A percentile compares a stretch with the other conserved stretches of the same genome.
Evolutionary conservation across 2,329 filamentous ascomycete species (phyloP).

Genomic region (Phoma sp.): DNA sequence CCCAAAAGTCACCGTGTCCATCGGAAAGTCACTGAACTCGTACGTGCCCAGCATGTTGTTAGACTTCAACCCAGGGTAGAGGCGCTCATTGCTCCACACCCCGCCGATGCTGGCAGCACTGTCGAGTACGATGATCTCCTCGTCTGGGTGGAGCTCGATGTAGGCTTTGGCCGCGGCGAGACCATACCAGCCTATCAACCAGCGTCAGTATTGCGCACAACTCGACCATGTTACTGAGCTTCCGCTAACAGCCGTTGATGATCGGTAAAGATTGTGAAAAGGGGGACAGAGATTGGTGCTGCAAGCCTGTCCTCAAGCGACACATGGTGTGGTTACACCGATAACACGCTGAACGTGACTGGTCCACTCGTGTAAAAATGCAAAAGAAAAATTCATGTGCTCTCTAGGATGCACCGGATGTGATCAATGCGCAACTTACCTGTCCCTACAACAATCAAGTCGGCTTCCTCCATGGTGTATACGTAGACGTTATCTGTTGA

Average conservation of each 20-base stretch:
- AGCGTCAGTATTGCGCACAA: neutral
- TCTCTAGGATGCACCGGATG: neutral
- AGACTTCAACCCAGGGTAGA: slow-evolving; percentile 53
- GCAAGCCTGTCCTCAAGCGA: neutral
- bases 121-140: slow-evolving; percentile 52
- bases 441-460: slow-evolving; percentile 32
- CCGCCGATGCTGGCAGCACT: slow-evolving; percentile 48
- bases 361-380: no score
- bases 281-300: neutral
- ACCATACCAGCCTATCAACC: slow-evolving; percentile 29
- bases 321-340: neutral
- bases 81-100: slow-evolving; percentile 49
- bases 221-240: neutral
- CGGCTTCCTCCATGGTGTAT: slow-evolving; percentile 22
- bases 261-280: neutral
- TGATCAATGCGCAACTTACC: slow-evolving; percentile 21
- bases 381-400: neutral
- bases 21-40: slow-evolving; percentile 49
- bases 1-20: slow-evolving; percentile 35
- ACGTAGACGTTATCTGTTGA: neutral
- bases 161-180: slow-evolving; percentile 44
- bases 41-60: slow-evolving; percentile 53
- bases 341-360: neutral
- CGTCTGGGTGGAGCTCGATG: slow-evolving; percentile 49
- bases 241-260: neutral